phyloP scores from a whole-genome alignment of 2,329 filamentous ascomycete species.

The Colletotrichum costaricense region DNA sequence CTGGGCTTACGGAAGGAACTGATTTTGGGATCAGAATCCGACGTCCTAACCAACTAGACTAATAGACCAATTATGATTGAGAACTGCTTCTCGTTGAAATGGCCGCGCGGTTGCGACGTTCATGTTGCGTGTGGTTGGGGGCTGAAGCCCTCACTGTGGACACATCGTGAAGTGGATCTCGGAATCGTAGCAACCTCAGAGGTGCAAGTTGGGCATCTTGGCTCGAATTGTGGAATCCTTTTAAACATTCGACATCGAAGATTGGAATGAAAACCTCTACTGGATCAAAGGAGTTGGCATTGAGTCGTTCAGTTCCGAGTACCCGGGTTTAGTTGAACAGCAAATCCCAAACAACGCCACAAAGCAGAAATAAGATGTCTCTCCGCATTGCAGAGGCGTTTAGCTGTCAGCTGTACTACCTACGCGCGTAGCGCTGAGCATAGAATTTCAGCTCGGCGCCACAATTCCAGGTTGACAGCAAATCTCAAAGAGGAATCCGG shows the following conservation, averaged over 20 bases:
- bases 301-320: not conserved
- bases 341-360: not conserved
- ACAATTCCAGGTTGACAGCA: not conserved
- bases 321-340: not conserved
- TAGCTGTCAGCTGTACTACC: not conserved
- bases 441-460: not conserved
- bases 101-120: accelerated
- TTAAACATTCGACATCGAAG: not conserved
- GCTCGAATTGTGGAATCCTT: not conserved
- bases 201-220: not conserved
- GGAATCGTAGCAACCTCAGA: not conserved
- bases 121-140: not conserved
- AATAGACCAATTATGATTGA: not conserved
- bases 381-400: not conserved
- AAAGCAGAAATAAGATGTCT: not conserved
- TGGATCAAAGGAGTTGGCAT: too few species aligned
- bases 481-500: not conserved
- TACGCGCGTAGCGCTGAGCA: too few species aligned
- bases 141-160: constrained; percentile 9
- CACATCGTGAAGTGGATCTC: not conserved
- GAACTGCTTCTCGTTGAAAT: accelerated
- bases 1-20: constrained; percentile 24
- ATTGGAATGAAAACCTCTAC: too few species aligned
- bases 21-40: constrained; percentile 10
- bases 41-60: constrained; percentile 33